Evolutionary conservation across 1,139 yeast species (phyloP).

Genomic region (Suhomyces taliae): DNA sequence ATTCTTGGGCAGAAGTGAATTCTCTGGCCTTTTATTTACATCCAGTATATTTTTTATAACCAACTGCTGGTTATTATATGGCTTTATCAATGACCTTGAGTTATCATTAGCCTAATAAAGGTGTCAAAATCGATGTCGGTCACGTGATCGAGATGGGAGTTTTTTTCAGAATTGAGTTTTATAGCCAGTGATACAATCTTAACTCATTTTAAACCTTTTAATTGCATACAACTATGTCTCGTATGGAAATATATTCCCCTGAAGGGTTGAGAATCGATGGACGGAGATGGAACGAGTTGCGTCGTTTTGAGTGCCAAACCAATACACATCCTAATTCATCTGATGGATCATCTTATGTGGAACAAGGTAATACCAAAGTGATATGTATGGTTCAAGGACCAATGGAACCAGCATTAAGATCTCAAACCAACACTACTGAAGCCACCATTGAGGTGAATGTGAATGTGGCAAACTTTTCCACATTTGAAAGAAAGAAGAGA

Average conservation of each 20-base stretch:
- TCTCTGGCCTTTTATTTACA: slow-evolving; percentile 60
- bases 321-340: slow-evolving; percentile 87
- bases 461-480: slow-evolving; percentile 78
- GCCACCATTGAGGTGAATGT: slow-evolving; percentile 68
- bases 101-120: neutral
- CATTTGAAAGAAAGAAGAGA: slow-evolving; percentile 71
- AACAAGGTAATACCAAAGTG: slow-evolving; percentile 90
- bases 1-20: slow-evolving; percentile 69
- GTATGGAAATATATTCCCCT: slow-evolving; percentile 84
- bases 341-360: slow-evolving; percentile 91
- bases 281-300: slow-evolving; percentile 89
- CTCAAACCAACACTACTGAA: slow-evolving; percentile 42
- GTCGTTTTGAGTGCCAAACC: slow-evolving; percentile 75
- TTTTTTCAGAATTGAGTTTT: neutral
- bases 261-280: slow-evolving; percentile 94
- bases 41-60: slow-evolving; percentile 66
- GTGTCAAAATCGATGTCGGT: neutral
- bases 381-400: slow-evolving; percentile 90
- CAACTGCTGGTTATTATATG: slow-evolving; percentile 58
- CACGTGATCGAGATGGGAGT: slow-evolving; percentile 7
- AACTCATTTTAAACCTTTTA: neutral
- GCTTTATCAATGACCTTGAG: slow-evolving; percentile 39
- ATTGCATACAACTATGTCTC: slow-evolving; percentile 13
- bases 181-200: too few relatives aligned
- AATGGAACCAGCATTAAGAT: slow-evolving; percentile 65